Percentiles rank a stretch among this genome's conserved stretches.
Conservation (phyloP, 805 yeast genomes). For the Monosporozyma unispora region DNA sequence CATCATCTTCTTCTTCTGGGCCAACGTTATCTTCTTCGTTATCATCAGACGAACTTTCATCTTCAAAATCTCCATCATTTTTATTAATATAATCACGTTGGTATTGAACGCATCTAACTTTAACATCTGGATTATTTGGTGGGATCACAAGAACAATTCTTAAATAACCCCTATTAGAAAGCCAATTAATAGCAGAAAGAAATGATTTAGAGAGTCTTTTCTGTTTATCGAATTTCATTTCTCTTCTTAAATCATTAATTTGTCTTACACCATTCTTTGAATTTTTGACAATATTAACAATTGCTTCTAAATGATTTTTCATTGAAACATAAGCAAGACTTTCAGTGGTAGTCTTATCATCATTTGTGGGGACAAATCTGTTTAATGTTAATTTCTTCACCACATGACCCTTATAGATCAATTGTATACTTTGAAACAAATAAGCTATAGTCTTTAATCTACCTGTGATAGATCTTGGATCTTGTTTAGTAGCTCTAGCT, state of each 20-base stretch:
- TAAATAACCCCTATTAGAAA: constrained; percentile 38
- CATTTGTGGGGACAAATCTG: constrained; percentile 32
- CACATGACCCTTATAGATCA: constrained; percentile 39
- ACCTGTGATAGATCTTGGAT: constrained; percentile 58
- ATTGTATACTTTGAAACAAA: constrained; percentile 35
- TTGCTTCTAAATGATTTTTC: constrained; percentile 24
- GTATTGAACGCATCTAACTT: constrained; percentile 40
- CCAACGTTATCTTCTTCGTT: constrained; percentile 6
- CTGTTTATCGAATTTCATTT: constrained; percentile 41
- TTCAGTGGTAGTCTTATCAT: constrained; percentile 2
- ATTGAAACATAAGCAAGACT: constrained; percentile 17
- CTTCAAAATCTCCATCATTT: constrained; percentile 19
- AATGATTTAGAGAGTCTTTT: constrained; percentile 38
- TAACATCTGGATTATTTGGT: constrained; percentile 36
- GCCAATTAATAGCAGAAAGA: constrained; percentile 38
- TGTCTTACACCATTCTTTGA: constrained; percentile 57
- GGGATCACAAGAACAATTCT: constrained; percentile 46
- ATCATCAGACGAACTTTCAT: constrained; percentile 19
- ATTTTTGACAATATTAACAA: constrained; percentile 42
- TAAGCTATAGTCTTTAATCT: constrained; percentile 50
- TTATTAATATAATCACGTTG: constrained; percentile 33
- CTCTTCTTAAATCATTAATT: constrained; percentile 50
- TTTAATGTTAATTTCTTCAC: constrained; percentile 46
- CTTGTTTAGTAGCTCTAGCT: constrained; percentile 53
- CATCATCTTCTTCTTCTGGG: constrained; percentile 3